Evolutionary conservation across 2,329 filamentous ascomycete species (phyloP).

Genomic region (Botrytis elliptica): DNA sequence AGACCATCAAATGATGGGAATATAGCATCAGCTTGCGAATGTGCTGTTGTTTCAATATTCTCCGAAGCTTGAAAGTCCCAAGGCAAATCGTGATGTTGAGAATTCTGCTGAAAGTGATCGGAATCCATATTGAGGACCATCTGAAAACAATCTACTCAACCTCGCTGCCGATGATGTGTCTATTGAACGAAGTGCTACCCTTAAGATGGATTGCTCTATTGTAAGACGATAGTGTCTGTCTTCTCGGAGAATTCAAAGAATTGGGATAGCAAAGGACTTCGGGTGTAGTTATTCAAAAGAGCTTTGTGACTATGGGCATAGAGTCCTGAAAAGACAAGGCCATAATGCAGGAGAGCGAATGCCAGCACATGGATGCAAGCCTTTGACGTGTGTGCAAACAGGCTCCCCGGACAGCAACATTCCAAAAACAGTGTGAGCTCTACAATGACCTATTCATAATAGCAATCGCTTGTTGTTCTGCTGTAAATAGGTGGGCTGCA

Average conservation of each 20-base stretch:
- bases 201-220: conserved; percentile 35
- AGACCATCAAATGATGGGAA: conserved; percentile 34
- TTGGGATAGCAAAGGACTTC: conserved; percentile 36
- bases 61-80: conserved; percentile 31
- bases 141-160: conserved; percentile 26
- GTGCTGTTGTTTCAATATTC: conserved; percentile 23
- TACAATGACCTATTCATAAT: conserved; percentile 19
- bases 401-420: conserved; percentile 37
- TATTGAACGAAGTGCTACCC: conserved; percentile 30
- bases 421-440: conserved; percentile 20
- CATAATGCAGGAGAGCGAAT: conserved; percentile 36
- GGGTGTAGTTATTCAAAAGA: conserved; percentile 37
- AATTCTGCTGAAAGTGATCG: conserved; percentile 29
- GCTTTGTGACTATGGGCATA: conserved; percentile 24
- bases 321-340: conserved; percentile 28
- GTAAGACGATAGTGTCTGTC: conserved; percentile 31
- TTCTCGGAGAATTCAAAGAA: conserved; percentile 37
- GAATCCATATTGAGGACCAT: conserved; percentile 34
- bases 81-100: conserved; percentile 31
- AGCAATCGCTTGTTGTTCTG: conserved; percentile 32
- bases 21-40: conserved; percentile 25
- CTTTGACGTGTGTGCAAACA: conserved; percentile 34
- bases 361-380: conserved; percentile 38
- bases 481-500: conserved; percentile 20
- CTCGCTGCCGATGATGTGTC: conserved; percentile 30